Base-by-base conservation (phyloP, 805 yeast genomes). In the Torulaspora maleeae region DNA sequence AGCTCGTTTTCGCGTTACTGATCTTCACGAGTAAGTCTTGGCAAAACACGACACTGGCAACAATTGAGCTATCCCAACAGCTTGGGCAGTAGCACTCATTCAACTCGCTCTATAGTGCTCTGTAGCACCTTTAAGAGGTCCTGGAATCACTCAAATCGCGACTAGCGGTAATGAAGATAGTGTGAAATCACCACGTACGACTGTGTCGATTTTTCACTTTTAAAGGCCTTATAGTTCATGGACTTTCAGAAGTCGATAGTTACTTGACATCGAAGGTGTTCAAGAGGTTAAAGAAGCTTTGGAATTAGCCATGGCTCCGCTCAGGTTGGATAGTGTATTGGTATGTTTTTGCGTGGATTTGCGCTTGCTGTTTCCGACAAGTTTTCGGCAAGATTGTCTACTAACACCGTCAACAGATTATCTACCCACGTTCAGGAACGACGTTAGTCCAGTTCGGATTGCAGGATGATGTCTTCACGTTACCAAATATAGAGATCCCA, bases 401-500 rank as follows among this genome's bases (percentile, higher is more conserved):
- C 54, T 50, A 55, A 43, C 54, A 45, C 30, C 25, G 11, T 25
- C 25, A 4, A 17, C 10, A 56, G 70, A 76, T 90, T 24, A 76
- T 90, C 24, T 82, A 87, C 44, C 86, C 95, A 1, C 96, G 96
- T 24, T 83, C 95, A 2, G 71, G 69, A 43, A 69, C 75, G 43
- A 87, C 97, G 0, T 69, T 83, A 43, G 86, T 86, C 24, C 85
- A 84, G 53, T 81, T 86, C 61, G 96, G 96, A 2, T 70, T 90
- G 22, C 72, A 75, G 22, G 95, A 84, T 54, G 67, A 61, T 32
- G 56, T 60, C 1, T 73, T 86, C 50, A 68, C 84, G 7, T 87
- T 93, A 1, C 95, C 97, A 1, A 77, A 80, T 20, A 77, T 76
- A 51, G 78, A 79, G 45, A 71, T 89, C 24, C 95, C 96, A n/a